phyloP scores from a whole-genome alignment of 306 rosid genomes.

The Malus orientalis region DNA sequence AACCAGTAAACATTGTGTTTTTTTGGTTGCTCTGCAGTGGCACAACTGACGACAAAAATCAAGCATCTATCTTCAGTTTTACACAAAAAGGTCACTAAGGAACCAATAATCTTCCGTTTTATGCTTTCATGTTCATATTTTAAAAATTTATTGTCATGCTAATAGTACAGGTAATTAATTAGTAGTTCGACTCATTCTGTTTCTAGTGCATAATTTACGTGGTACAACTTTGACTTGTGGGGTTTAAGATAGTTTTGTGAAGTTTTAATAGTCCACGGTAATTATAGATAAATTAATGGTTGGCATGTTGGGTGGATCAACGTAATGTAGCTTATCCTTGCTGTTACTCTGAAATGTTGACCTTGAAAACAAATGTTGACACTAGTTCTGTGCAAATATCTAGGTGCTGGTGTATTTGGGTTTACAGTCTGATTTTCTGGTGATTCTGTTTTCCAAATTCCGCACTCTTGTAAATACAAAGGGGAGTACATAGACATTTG shows the following conservation, averaged over 20 bases:
- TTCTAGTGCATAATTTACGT: not conserved
- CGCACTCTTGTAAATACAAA: not conserved
- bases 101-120: not conserved
- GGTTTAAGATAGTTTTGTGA: not conserved
- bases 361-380: not conserved
- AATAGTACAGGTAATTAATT: not conserved
- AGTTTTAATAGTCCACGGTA: not conserved
- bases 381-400: not conserved
- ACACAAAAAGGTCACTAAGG: conserved; percentile 72
- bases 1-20: not conserved
- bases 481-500: not conserved
- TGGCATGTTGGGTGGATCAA: not conserved
- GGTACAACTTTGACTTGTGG: not conserved
- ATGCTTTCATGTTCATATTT: not conserved
- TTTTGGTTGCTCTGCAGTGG: conserved; percentile 53
- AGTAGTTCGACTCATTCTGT: not conserved
- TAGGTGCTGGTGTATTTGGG: not conserved
- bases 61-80: conserved; percentile 66
- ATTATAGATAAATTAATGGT: not conserved
- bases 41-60: conserved; percentile 80
- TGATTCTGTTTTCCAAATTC: not conserved
- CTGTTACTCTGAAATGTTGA: not conserved
- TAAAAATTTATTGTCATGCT: not conserved
- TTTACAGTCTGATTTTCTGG: not conserved
- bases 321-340: not conserved